Conservation (phyloP, 805 yeast genomes). For the Wickerhamiella slavikovae region DNA sequence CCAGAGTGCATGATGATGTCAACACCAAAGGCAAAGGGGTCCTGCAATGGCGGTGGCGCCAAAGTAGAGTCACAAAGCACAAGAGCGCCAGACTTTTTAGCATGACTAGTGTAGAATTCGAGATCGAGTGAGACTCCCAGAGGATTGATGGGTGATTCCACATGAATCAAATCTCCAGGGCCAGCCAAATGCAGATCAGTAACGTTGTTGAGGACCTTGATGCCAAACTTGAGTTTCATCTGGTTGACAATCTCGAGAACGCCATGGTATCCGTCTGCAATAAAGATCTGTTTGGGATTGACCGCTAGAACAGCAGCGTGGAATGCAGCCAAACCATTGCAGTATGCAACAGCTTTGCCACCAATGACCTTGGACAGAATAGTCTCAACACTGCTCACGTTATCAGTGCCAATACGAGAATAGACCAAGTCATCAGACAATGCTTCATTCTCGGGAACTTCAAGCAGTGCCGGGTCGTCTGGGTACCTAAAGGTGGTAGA, state of each 20-base stretch:
- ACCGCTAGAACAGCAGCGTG: slow-evolving; percentile 47
- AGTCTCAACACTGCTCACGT: slow-evolving; percentile 43
- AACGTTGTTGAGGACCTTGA: slow-evolving; percentile 14
- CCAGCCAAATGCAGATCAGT: slow-evolving; percentile 25
- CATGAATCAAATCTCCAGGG: slow-evolving; percentile 56
- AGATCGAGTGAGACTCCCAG: slow-evolving; percentile 48
- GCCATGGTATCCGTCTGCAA: slow-evolving; percentile 76
- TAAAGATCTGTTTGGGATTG: slow-evolving; percentile 54
- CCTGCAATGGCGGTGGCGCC: slow-evolving; percentile 79
- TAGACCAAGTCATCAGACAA: slow-evolving; percentile 20
- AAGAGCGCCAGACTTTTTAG: slow-evolving; percentile 59
- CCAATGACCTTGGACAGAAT: slow-evolving; percentile 38
- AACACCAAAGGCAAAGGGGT: slow-evolving; percentile 66
- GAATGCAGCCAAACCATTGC: slow-evolving; percentile 68
- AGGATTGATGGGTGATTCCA: slow-evolving; percentile 65
- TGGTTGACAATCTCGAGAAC: slow-evolving; percentile 49
- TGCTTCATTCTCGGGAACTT: slow-evolving; percentile 6
- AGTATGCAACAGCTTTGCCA: slow-evolving; percentile 47
- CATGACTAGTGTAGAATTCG: slow-evolving; percentile 38
- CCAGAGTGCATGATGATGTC: slow-evolving; percentile 87
- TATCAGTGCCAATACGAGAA: slow-evolving; percentile 61
- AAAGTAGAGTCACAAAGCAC: slow-evolving; percentile 69
- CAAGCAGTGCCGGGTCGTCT: slow-evolving; percentile 20
- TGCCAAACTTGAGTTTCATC: slow-evolving; percentile 36
- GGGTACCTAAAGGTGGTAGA: slow-evolving; percentile 60